Evolutionary conservation across 352 stramenopile species (phyloP), one percentile per base, ranked within the genome.

Genomic region (Pythium volutum): DNA sequence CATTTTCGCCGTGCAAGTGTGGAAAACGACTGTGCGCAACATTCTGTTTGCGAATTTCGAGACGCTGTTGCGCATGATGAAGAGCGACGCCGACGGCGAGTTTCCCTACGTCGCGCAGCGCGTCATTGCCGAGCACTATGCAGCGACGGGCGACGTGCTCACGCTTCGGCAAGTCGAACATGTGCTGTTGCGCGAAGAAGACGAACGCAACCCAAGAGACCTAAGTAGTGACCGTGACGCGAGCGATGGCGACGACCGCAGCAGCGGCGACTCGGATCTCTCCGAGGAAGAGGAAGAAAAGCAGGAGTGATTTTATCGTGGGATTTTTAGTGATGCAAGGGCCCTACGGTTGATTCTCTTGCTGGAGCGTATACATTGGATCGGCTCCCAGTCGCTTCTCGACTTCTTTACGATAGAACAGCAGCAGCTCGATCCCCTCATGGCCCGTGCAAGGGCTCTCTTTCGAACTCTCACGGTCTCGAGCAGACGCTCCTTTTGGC

Each of bases 351-450:
- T 58, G 39, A 5, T n/a, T 41, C 26, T 66, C 57, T 41, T 66
- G 64, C 4, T 60, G 55, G 2, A 66, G 29, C 9, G 25, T 46
- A 43, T 76, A 72, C 14, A 70, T 52, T 6, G 71, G 56, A 41
- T 78, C 69, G 9, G 54, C 50, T 43, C 69, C 68, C 10, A 82
- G 66, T 46, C 76, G 74, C 49, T 83, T 87, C 46, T 84, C 78
- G 26, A 89, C 77, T 56, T 89, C 80, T 46, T 71, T 71, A 36
- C 80, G 71, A 42, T 88, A 89, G 56, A 83, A 81, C 20, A 89
- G 61, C 49, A 89, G 50, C 36, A 71, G 73, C 43, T 89, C 77
- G 61, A 88, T 83, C 14, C 66, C 75, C 20, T 89, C 80, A 49
- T 63, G 70, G 5, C 62, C 49, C 16, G 58, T 71, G 57, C 70